A percentile compares a stretch with the other conserved stretches of the same genome.
Conservation (phyloP, 805 yeast genomes). For the Nakazawaea sp. region DNA sequence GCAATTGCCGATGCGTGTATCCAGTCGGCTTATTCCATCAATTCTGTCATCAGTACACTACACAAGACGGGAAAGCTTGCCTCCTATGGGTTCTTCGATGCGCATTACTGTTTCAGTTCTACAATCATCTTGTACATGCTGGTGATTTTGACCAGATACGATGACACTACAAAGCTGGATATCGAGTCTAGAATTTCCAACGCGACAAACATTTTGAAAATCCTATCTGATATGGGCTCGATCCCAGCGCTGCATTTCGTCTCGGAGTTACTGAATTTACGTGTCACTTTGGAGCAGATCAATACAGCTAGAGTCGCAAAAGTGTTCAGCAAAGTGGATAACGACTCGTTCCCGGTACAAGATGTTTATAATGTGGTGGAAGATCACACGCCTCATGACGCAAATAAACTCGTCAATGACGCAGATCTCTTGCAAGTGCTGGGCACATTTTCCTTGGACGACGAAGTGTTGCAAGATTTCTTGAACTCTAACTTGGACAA, state of each 20-base stretch:
- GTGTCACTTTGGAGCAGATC: slow-evolving; percentile 1
- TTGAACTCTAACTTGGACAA: slow-evolving; percentile 6
- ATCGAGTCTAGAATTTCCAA: slow-evolving; percentile 1
- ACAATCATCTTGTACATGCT: slow-evolving; percentile 9
- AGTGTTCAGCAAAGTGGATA: slow-evolving; percentile 4
- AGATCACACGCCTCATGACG: no score
- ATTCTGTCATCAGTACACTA: slow-evolving; percentile 6
- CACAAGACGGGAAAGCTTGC: slow-evolving; percentile 6
- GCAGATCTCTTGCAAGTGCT: slow-evolving; percentile 2
- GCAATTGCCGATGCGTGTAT: slow-evolving; percentile 11
- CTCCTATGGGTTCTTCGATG: slow-evolving; percentile 10
- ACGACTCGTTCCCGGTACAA: no score
- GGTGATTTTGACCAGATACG: slow-evolving; percentile 1
- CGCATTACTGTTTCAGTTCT: slow-evolving; percentile 11
- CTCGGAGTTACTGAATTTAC: slow-evolving; percentile 1
- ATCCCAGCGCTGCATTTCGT: slow-evolving; percentile 5
- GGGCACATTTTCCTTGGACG: slow-evolving; percentile 4
- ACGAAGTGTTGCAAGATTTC: slow-evolving; percentile 5
- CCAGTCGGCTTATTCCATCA: slow-evolving; percentile 9
- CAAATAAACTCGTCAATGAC: no score
- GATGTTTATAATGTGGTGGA: no score
- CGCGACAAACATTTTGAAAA: slow-evolving; percentile 2
- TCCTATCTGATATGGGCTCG: slow-evolving; percentile 1
- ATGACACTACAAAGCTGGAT: not conserved
- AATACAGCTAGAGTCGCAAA: slow-evolving; percentile 1